Base-by-base conservation (phyloP, 495 filamentous ascomycete species). In the Hypomontagnella monticulosa region DNA sequence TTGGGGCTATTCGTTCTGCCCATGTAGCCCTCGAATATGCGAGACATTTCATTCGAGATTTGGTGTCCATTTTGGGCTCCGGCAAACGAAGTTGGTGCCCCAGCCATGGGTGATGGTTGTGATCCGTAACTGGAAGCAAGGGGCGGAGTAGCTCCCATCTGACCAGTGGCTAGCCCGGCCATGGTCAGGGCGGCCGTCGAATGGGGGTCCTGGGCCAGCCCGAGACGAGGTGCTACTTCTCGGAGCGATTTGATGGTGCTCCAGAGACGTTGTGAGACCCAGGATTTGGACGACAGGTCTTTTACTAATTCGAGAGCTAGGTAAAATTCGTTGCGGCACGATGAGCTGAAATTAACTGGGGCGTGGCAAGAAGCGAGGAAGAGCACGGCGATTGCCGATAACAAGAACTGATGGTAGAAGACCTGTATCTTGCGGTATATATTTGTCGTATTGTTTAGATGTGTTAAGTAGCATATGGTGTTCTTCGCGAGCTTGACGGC, bases 361-460 rank as follows among this genome's bases (percentile, higher is more conserved):
- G 92, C 91, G 71, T 96, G 92, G 11, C 87, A 91, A 1, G 91
- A 90, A 0, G 92, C 91, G 0, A 96, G 85, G 73, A 95, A 93
- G 6, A 96, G 80, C 2, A 94, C 91, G 0, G 90, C 89, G 20
- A 96, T 82, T 8, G 91, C 88, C 7, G 90, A 89, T 9, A 92
- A 87, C 14, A 96, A 82, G 74, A 96, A 96, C 69, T 93, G 92
- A 74, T 96, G 92, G 78, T 93, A 94, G 61, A 88, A 88, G 34
- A 93, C 86, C 73, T 95, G 91, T 53, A 91, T 87, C 4, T 84
- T 87, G 7, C 88, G 85, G 75, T 95, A 96, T 23, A 95, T 87
- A 61, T 93, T 88, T 0, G 89, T 88, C n/a, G 87, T 89, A 68
- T 88, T 87, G 71, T 93, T 93, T 7, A 93, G 82, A 33, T 86